phyloP scores from a whole-genome alignment of 2,329 filamentous ascomycete species.

The Sporothrix brunneoviolacea region DNA sequence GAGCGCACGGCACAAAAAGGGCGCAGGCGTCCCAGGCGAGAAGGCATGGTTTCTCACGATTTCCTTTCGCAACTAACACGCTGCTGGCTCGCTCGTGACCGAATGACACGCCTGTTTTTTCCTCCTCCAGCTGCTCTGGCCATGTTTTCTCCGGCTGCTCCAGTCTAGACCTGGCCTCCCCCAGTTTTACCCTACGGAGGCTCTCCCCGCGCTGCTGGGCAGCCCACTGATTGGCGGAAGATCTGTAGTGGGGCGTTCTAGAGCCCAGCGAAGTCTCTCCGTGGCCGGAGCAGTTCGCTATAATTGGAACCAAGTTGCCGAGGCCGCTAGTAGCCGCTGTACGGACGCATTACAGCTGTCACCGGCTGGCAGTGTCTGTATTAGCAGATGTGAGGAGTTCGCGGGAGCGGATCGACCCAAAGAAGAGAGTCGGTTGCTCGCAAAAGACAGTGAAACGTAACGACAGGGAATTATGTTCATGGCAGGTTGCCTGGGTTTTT shows the following conservation, averaged over 20 bases:
- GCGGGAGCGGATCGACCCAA: no score
- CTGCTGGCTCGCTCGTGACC: neutral
- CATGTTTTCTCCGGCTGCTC: neutral
- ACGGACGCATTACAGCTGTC: no score
- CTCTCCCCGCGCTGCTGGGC: neutral
- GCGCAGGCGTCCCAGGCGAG: conserved; percentile 1
- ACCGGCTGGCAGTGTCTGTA: no score
- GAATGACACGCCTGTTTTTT: no score
- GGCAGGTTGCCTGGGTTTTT: no score
- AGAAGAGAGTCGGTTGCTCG: no score
- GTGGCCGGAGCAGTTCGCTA: conserved; percentile 2
- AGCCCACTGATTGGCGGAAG: conserved; percentile 6
- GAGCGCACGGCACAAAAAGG: neutral
- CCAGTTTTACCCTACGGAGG: neutral
- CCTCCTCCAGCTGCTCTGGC: no score
- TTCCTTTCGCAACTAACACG: neutral
- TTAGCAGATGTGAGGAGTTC: no score
- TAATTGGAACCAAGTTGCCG: conserved; percentile 1
- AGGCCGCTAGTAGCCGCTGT: no score
- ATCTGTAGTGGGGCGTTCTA: neutral
- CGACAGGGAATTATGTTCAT: no score
- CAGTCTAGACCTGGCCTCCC: neutral
- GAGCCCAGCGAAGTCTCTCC: neutral
- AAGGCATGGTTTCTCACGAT: neutral
- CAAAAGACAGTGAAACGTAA: no score